Evolutionary conservation across 306 rosid species (phyloP).

Genomic region (Herpetospermum pedunculosum): DNA sequence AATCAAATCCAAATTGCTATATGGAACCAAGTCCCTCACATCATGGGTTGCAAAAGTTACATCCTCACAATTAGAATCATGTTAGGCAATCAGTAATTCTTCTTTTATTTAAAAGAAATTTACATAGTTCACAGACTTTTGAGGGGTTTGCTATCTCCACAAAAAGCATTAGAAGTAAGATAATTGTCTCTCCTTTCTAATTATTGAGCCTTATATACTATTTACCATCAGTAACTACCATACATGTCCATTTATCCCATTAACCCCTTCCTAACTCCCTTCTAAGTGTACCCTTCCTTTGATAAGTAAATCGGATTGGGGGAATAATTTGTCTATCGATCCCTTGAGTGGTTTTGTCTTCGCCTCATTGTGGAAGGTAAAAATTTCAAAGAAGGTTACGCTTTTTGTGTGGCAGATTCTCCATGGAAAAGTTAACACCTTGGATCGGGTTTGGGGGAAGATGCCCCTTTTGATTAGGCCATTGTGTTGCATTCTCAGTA

Average conservation of each 20-base stretch:
- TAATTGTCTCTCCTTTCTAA: neutral
- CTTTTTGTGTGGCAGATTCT: no score
- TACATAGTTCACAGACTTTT: neutral
- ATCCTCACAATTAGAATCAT: neutral
- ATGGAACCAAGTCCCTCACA: neutral
- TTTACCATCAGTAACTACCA: neutral
- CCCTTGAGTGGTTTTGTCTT: no score
- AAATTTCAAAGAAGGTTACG: no score
- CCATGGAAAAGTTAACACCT: no score
- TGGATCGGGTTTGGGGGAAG: no score
- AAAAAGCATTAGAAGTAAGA: neutral
- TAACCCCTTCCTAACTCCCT: neutral
- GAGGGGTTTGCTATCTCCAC: neutral
- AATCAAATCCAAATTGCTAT: neutral
- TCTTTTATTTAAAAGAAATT: neutral
- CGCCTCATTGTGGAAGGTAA: no score
- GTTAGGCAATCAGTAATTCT: neutral
- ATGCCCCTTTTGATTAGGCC: no score
- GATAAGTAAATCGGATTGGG: neutral
- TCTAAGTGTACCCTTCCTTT: neutral
- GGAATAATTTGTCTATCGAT: neutral
- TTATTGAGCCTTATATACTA: no score
- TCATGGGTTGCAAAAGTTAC: neutral
- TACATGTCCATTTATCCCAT: neutral
- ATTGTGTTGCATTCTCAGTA: no score